These are phyloP conservation scores for Middelhovenomyces tepae DNA, from an alignment of 805 yeast genomes.

Conservation along the genomic window DNA sequence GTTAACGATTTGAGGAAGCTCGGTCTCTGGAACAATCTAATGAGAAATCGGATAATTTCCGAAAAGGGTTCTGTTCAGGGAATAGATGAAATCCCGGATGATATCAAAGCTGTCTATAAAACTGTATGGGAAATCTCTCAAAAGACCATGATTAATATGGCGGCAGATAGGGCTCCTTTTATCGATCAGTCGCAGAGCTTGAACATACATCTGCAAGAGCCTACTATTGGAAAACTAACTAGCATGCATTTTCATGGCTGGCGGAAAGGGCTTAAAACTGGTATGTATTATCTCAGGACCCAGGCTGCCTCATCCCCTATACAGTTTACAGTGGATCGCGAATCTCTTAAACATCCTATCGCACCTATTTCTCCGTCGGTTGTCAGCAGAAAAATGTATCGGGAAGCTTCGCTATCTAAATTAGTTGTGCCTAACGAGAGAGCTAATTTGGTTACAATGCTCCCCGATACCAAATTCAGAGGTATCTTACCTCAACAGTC, in stretches of 20 bases:
- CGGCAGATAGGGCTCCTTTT: slow-evolving; percentile 69
- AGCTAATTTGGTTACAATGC: too few species aligned
- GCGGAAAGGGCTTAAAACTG: slow-evolving; percentile 97
- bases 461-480: too few species aligned
- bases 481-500: too few species aligned
- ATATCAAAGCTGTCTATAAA: slow-evolving; percentile 69
- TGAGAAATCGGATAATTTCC: slow-evolving; percentile 68
- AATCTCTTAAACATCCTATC: slow-evolving; percentile 26
- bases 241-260: slow-evolving; percentile 98
- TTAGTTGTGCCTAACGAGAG: too few species aligned
- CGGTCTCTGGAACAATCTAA: slow-evolving; percentile 72
- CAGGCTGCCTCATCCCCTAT: slow-evolving; percentile 97
- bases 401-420: slow-evolving; percentile 6
- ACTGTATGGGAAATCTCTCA: slow-evolving; percentile 97
- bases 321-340: slow-evolving; percentile 70
- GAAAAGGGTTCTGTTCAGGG: slow-evolving; percentile 81
- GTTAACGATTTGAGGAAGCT: slow-evolving; percentile 71
- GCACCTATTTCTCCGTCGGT: slow-evolving; percentile 7
- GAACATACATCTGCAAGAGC: slow-evolving; percentile 79
- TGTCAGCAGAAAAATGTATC: slow-evolving; percentile 16
- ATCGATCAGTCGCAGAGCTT: slow-evolving; percentile 86
- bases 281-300: slow-evolving; percentile 95
- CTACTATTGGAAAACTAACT: slow-evolving; percentile 94
- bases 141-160: slow-evolving; percentile 74
- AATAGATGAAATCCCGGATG: slow-evolving; percentile 64